phyloP scores from a whole-genome alignment of 345 rosid species.

The Barbarea vulgaris region DNA sequence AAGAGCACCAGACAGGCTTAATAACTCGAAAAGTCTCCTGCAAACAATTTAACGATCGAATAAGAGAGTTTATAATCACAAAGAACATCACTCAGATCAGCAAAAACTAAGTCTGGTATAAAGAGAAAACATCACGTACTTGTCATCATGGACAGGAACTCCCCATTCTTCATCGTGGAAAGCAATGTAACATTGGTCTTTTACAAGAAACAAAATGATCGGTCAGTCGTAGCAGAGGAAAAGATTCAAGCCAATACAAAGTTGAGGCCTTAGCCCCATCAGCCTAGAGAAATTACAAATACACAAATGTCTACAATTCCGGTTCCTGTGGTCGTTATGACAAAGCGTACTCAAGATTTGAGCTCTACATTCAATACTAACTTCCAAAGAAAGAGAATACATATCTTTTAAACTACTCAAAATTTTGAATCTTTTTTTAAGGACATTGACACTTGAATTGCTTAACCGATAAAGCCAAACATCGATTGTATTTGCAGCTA shows the following conservation, averaged over 20 bases:
- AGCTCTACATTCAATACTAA: neutral
- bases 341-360: conserved; percentile 7
- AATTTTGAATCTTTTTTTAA: neutral
- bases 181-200: conserved; percentile 66
- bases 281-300: neutral
- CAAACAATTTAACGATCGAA: conserved; percentile 20
- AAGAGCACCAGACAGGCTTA: conserved; percentile 76
- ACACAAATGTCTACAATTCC: neutral
- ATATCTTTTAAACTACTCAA: neutral
- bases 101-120: neutral
- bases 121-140: conserved; percentile 46
- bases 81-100: neutral
- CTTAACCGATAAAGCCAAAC: neutral
- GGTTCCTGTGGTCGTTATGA: neutral
- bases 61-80: conserved; percentile 11
- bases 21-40: conserved; percentile 83
- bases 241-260: conserved; percentile 1
- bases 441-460: neutral
- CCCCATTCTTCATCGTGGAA: conserved; percentile 97
- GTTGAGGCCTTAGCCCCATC: neutral
- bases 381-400: neutral
- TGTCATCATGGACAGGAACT: conserved; percentile 78
- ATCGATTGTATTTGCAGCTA: neutral
- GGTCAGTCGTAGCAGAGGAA: neutral
- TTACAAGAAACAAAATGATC: neutral